phyloP scores from a whole-genome alignment of 129 eudicot species.

The Chrysanthemum lavandulifolium region DNA sequence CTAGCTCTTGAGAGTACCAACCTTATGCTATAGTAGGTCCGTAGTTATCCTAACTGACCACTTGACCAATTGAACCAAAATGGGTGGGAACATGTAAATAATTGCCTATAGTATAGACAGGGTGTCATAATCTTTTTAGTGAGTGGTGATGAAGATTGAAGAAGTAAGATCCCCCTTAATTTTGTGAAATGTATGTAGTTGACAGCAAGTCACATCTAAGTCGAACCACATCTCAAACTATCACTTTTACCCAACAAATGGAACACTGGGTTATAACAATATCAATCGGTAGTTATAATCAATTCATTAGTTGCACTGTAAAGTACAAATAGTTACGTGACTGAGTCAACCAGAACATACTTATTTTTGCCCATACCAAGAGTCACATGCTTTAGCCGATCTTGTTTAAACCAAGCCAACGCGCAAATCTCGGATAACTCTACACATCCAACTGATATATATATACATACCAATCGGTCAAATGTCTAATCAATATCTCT shows the following conservation, averaged over 20 bases:
- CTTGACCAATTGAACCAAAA: constrained; percentile 10
- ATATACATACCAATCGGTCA: background rate
- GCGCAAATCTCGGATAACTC: too few species aligned
- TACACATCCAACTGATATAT: background rate
- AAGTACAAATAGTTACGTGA: too few species aligned
- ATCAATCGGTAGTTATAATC: too few species aligned
- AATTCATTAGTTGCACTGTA: too few species aligned
- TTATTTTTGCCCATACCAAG: too few species aligned
- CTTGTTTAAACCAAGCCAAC: too few species aligned
- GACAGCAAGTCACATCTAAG: background rate
- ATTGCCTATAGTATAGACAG: background rate
- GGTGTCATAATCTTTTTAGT: constrained; percentile 1
- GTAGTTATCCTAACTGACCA: constrained; percentile 4
- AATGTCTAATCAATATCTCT: background rate
- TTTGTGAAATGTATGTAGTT: background rate
- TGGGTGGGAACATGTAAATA: background rate
- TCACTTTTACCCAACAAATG: too few species aligned
- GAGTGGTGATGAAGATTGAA: background rate
- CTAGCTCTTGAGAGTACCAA: background rate
- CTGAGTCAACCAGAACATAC: too few species aligned
- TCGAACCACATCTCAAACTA: too few species aligned
- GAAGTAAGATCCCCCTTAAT: background rate
- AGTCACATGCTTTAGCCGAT: too few species aligned
- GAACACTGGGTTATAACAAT: too few species aligned
- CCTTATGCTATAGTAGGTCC: background rate